phyloP scores from a whole-genome alignment of 1,139 yeast species.

The Kodamaea sp. region DNA sequence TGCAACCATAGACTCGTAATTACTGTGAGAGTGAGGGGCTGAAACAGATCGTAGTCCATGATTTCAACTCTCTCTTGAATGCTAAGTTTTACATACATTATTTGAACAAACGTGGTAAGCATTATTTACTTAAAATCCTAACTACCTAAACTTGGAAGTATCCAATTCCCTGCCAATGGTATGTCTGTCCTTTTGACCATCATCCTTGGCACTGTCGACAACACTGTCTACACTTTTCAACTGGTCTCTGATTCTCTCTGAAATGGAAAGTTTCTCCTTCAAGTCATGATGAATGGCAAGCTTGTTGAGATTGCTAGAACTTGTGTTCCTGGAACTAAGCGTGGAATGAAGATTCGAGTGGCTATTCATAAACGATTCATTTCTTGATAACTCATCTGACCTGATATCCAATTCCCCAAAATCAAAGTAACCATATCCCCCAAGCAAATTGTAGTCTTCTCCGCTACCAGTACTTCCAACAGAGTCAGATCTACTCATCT shows the following conservation, averaged over 20 bases:
- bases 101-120: too few relatives aligned
- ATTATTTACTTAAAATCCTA: too few relatives aligned
- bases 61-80: too few relatives aligned
- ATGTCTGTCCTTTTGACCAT: slow-evolving; percentile 1
- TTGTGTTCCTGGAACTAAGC: slow-evolving; percentile 27
- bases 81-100: too few relatives aligned
- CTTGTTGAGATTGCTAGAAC: slow-evolving; percentile 29
- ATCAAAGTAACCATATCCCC: slow-evolving; percentile 78
- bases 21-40: too few relatives aligned
- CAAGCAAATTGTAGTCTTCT: slow-evolving; percentile 45
- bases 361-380: slow-evolving; percentile 32
- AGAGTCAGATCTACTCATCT: slow-evolving; percentile 11
- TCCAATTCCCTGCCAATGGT: slow-evolving; percentile 14
- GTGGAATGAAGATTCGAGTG: slow-evolving; percentile 19
- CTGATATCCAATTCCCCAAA: slow-evolving; percentile 55
- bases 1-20: too few relatives aligned
- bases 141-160: slow-evolving; percentile 7
- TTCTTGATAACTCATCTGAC: slow-evolving; percentile 31
- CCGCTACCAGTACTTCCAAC: slow-evolving; percentile 9
- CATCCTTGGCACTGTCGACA: not conserved
- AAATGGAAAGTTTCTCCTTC: slow-evolving; percentile 31
- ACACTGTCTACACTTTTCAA: slow-evolving; percentile 25
- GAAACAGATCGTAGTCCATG: too few relatives aligned
- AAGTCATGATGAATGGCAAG: slow-evolving; percentile 18
- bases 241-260: slow-evolving; percentile 41